phyloP scores from a whole-genome alignment of 169 alveolate genomes.

The Eimeria zaria region DNA sequence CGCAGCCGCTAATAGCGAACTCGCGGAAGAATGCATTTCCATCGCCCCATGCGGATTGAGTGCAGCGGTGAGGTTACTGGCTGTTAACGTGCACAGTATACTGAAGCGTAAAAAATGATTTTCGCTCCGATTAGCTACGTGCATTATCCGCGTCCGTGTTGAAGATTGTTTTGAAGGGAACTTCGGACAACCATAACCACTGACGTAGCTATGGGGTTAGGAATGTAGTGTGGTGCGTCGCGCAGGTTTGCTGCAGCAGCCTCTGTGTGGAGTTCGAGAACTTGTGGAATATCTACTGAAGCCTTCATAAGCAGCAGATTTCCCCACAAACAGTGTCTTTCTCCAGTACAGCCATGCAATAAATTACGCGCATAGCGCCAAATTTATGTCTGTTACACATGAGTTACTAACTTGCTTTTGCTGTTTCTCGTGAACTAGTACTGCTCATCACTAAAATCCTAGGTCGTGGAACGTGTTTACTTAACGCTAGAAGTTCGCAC shows the following conservation, averaged over 20 bases:
- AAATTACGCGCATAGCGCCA: neutral
- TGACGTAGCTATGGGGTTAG: neutral
- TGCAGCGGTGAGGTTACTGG: conserved; percentile 88
- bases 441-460: neutral
- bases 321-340: neutral
- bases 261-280: conserved; percentile 80
- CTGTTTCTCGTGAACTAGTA: neutral
- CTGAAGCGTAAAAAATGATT: neutral
- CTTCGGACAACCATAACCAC: neutral
- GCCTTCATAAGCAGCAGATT: neutral
- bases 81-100: neutral
- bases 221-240: neutral
- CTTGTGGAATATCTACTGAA: conserved; percentile 57
- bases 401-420: neutral
- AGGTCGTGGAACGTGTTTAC: no score
- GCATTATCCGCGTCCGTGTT: neutral
- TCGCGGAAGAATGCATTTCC: conserved; percentile 88
- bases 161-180: neutral
- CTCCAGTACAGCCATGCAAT: neutral
- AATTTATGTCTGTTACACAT: neutral
- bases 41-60: conserved; percentile 90
- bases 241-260: conserved; percentile 84
- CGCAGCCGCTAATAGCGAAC: conserved; percentile 83
- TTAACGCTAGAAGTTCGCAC: neutral
- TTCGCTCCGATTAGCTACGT: neutral